These are phyloP conservation scores for Diplodia corticola DNA, from an alignment of 2,329 filamentous ascomycete species.

Conservation along the genomic window DNA sequence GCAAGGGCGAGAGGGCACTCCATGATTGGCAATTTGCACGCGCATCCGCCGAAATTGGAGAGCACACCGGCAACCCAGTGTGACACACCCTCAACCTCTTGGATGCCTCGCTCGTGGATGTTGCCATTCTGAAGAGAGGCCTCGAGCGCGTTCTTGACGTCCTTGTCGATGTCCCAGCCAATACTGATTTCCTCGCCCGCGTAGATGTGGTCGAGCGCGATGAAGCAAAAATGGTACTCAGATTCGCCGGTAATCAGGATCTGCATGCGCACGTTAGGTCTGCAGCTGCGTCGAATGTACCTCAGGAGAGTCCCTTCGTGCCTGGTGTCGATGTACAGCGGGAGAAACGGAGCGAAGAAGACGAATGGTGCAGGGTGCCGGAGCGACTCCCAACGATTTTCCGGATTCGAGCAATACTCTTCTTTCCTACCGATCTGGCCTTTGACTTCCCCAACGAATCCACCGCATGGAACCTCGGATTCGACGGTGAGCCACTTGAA, in stretches of 20 bases:
- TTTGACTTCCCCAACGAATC: slow-evolving; percentile 72
- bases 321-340: slow-evolving; percentile 89
- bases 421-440: slow-evolving; percentile 50
- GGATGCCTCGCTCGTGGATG: slow-evolving; percentile 56
- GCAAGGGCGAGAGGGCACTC: slow-evolving; percentile 41
- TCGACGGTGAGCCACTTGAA: slow-evolving; percentile 69
- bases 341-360: slow-evolving; percentile 77
- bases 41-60: slow-evolving; percentile 77
- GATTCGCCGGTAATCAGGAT: slow-evolving; percentile 62
- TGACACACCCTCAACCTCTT: slow-evolving; percentile 63
- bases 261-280: slow-evolving; percentile 83
- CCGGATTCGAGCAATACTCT: slow-evolving; percentile 48
- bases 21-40: slow-evolving; percentile 56
- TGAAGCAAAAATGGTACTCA: slow-evolving; percentile 90
- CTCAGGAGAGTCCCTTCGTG: slow-evolving; percentile 82
- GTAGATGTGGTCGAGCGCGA: slow-evolving; percentile 78
- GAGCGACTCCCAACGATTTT: slow-evolving; percentile 50
- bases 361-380: slow-evolving; percentile 56
- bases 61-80: slow-evolving; percentile 69
- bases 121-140: slow-evolving; percentile 66
- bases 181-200: slow-evolving; percentile 67
- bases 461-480: slow-evolving; percentile 51
- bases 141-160: slow-evolving; percentile 56
- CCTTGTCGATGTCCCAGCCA: slow-evolving; percentile 56
- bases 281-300: slow-evolving; percentile 89